phyloP scores from a whole-genome alignment of 495 filamentous ascomycete genomes.

The Penicillium canariense region DNA sequence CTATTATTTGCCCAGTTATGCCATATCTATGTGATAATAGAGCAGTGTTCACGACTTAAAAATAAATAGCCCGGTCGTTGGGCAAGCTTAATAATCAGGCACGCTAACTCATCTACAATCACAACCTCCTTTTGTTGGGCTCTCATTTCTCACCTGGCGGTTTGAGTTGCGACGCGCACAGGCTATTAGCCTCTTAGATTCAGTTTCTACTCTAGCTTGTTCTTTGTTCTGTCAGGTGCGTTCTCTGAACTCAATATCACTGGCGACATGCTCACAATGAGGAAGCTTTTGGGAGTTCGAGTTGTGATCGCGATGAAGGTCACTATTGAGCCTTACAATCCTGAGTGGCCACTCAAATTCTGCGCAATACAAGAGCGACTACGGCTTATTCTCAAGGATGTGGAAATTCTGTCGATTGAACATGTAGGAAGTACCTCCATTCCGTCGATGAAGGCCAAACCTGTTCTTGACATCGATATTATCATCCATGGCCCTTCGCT shows the following conservation, averaged over 20 bases:
- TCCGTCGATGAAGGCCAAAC: constrained; percentile 5
- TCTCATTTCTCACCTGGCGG: too few species aligned
- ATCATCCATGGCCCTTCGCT: constrained; percentile 1
- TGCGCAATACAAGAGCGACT: background rate
- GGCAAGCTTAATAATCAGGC: too few species aligned
- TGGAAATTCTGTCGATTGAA: constrained; percentile 4
- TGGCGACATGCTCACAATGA: background rate
- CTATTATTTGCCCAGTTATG: too few species aligned
- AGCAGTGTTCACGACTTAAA: too few species aligned
- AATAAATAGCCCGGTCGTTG: too few species aligned
- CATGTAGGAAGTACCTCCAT: constrained; percentile 11
- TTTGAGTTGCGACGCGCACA: too few species aligned
- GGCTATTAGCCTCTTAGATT: too few species aligned
- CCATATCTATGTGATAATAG: too few species aligned
- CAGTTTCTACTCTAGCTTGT: too few species aligned
- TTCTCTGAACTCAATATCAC: background rate
- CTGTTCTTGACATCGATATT: constrained; percentile 13
- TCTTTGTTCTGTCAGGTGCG: too few species aligned
- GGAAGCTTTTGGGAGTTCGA: background rate
- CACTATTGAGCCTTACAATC: background rate
- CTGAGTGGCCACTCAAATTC: background rate
- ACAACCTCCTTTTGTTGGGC: too few species aligned
- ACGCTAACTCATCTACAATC: too few species aligned
- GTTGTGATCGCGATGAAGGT: background rate
- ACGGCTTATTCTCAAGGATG: background rate